These are phyloP conservation scores for Elasticomyces elasticus DNA, from an alignment of 495 filamentous ascomycete genomes.

Conservation along the genomic window DNA sequence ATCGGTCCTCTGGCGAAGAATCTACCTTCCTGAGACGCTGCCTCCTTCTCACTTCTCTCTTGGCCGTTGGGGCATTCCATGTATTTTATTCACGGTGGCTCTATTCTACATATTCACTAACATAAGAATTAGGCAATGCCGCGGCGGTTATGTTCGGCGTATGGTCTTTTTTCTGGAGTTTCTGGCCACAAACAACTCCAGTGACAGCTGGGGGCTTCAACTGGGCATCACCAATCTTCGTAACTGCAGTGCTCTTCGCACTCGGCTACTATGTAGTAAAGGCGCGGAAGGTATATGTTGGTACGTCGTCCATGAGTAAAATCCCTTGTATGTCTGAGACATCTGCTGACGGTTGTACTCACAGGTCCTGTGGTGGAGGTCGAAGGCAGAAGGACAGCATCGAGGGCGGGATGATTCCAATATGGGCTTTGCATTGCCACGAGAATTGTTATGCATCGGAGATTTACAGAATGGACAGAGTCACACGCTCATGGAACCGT, in stretches of 20 bases:
- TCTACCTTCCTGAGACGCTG: constrained; percentile 20
- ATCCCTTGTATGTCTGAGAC: too few relatives aligned
- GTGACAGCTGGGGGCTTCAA: neutral
- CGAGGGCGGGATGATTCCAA: too few relatives aligned
- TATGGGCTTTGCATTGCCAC: too few relatives aligned
- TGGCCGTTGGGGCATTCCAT: constrained; percentile 21
- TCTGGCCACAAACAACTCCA: neutral
- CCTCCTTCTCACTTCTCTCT: constrained; percentile 23
- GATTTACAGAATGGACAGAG: too few relatives aligned
- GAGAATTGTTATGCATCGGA: too few relatives aligned
- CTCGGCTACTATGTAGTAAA: neutral
- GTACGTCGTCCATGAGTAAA: too few relatives aligned
- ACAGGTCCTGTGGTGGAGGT: too few relatives aligned
- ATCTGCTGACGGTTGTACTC: too few relatives aligned
- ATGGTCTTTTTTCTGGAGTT: constrained; percentile 16
- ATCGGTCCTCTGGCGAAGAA: constrained; percentile 22
- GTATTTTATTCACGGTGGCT: neutral
- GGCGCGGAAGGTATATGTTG: neutral
- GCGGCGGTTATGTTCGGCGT: constrained; percentile 22
- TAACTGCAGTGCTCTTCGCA: neutral
- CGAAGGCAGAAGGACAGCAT: too few relatives aligned
- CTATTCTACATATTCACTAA: too few relatives aligned
- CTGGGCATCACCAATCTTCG: neutral
- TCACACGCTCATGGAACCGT: too few relatives aligned
- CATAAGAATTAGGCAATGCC: constrained; percentile 23